phyloP scores from a whole-genome alignment of 2,329 filamentous ascomycete species.

The Cryphonectria naterciae region DNA sequence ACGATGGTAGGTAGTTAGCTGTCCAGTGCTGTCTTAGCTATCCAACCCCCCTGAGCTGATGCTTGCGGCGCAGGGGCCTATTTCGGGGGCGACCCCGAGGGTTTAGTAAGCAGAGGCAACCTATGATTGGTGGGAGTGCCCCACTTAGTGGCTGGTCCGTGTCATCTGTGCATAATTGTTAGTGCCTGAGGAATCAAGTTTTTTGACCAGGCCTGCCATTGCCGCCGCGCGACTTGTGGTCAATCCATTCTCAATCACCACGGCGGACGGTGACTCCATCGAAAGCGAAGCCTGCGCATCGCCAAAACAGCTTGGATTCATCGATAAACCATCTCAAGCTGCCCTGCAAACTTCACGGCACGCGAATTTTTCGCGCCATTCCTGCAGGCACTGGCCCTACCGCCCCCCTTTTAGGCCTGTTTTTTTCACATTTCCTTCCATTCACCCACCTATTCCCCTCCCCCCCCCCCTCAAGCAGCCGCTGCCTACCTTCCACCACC shows the following conservation, averaged over 20 bases:
- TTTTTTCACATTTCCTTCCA: slow-evolving; percentile 47
- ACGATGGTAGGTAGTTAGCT: neutral
- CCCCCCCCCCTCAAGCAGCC: slow-evolving; percentile 9
- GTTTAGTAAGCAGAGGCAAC: slow-evolving; percentile 28
- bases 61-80: slow-evolving; percentile 4
- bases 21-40: neutral
- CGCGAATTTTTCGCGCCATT: slow-evolving; percentile 57
- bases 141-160: slow-evolving; percentile 15
- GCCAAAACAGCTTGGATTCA: slow-evolving; percentile 62
- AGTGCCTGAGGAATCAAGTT: slow-evolving; percentile 33
- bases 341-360: slow-evolving; percentile 56
- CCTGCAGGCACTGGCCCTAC: slow-evolving; percentile 47
- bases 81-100: neutral
- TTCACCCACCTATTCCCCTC: slow-evolving; percentile 20
- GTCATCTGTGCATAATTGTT: slow-evolving; percentile 13
- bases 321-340: slow-evolving; percentile 60
- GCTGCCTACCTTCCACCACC: slow-evolving; percentile 17
- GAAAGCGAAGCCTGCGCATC: slow-evolving; percentile 56
- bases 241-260: slow-evolving; percentile 49
- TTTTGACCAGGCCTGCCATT: slow-evolving; percentile 14
- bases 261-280: slow-evolving; percentile 42
- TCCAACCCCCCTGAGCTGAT: slow-evolving; percentile 13
- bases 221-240: slow-evolving; percentile 42
- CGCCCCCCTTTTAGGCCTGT: slow-evolving; percentile 41
- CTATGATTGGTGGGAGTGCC: slow-evolving; percentile 12